phyloP scores from a whole-genome alignment of 1,284 basidiomycete species.

The Ganoderma resinaceum region DNA sequence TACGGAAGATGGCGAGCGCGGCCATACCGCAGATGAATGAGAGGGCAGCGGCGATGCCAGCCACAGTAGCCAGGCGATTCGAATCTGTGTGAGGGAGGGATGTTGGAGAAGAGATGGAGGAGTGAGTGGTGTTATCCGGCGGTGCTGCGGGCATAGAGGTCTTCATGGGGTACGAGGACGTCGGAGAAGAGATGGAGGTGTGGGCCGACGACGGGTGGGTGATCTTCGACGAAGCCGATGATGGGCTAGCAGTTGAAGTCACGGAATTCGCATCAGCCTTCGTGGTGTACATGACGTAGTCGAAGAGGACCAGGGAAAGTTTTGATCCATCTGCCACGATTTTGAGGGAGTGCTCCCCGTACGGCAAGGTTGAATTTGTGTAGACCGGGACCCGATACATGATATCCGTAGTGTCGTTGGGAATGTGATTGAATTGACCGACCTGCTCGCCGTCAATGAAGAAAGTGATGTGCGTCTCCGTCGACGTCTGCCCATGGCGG shows the following conservation, averaged over 20 bases:
- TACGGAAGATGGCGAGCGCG: background rate
- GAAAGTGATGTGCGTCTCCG: constrained; percentile 23
- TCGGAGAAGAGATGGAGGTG: background rate
- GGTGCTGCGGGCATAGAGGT: background rate
- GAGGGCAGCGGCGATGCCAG: background rate
- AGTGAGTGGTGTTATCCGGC: background rate
- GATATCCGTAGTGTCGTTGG: constrained; percentile 1
- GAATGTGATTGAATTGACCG: constrained; percentile 13
- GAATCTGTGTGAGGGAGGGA: background rate
- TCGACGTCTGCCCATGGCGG: background rate
- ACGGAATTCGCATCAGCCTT: constrained; percentile 1
- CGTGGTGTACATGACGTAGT: constrained; percentile 33
- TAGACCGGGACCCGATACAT: constrained; percentile 42
- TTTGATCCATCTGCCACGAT: constrained; percentile 15
- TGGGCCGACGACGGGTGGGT: background rate
- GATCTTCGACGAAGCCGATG: background rate
- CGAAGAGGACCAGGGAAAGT: constrained; percentile 32
- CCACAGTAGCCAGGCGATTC: background rate
- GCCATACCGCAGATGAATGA: background rate
- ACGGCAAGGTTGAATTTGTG: constrained; percentile 25
- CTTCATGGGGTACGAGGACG: background rate
- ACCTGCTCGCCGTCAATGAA: constrained; percentile 12
- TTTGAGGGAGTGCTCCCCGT: constrained; percentile 27
- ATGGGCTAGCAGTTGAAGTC: background rate
- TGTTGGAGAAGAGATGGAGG: background rate